A percentile compares a stretch with the other conserved stretches of the same genome.
Evolutionary conservation across 169 alveolate species (phyloP).

Genomic region (Theileria equi): DNA sequence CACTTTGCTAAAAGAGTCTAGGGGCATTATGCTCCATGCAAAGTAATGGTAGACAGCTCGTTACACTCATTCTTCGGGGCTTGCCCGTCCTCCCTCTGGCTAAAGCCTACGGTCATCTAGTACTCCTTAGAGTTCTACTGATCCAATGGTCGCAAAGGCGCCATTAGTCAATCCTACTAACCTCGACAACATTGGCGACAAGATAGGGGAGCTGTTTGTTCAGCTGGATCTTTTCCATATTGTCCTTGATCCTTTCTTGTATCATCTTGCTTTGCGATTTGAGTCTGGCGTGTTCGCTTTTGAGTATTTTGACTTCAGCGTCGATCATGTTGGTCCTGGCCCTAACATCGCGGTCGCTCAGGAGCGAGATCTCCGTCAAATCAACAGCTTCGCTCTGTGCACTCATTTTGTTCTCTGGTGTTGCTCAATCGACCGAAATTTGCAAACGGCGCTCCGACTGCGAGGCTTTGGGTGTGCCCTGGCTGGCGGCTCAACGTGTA

Average conservation of each 20-base stretch:
- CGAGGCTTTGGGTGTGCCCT: no score
- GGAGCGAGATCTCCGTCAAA: constrained; percentile 62
- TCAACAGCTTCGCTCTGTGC: constrained; percentile 43
- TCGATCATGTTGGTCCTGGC: constrained; percentile 77
- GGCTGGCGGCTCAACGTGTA: no score
- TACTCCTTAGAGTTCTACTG: no score
- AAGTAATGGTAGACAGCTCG: no score
- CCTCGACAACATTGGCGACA: constrained; percentile 97
- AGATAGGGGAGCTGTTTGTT: constrained; percentile 97
- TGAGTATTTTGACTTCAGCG: constrained; percentile 82
- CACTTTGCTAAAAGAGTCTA: no score
- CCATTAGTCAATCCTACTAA: constrained; percentile 65
- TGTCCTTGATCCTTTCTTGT: constrained; percentile 87
- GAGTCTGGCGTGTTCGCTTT: constrained; percentile 85
- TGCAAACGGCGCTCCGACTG: no score
- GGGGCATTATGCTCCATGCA: no score
- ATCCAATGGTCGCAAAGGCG: no score
- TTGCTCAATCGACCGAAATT: no score
- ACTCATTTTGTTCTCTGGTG: constrained; percentile 1
- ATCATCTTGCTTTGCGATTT: constrained; percentile 82
- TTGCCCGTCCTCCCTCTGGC: no score
- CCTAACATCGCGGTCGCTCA: constrained; percentile 68
- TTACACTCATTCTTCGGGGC: no score
- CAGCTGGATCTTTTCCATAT: constrained; percentile 92
- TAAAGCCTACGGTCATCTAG: no score